Base-by-base conservation (phyloP, 2,329 filamentous ascomycete genomes). In the Blastomyces emzantsi region DNA sequence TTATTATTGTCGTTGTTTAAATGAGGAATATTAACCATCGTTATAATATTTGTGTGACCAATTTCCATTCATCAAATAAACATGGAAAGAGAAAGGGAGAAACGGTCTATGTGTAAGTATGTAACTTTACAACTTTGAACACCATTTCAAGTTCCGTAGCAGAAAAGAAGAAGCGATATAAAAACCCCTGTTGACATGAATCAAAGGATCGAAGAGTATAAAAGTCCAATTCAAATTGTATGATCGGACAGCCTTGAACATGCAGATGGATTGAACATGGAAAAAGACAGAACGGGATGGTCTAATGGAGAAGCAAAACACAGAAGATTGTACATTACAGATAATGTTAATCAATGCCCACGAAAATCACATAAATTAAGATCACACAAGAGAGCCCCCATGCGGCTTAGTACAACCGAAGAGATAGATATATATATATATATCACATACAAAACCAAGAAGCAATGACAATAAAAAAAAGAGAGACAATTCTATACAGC, bases 401-500 rank as follows among this genome's bases (percentile, higher is more conserved):
- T 15, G 36, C 11, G 17, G 17, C 19, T 43, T 1, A 11, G 13
- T n/a, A 36, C 39, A 36, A 56, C 7, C 9, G 25, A 36, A n/a
- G n/a, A 3, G 17, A 36, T n/a, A 39, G 11, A 56, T 1, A 56
- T 30, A 30, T 8, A 25, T 52, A 22, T 56, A 56, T 22, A 17
- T 56, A 33, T 33, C 7, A 45, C 15, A 28, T 15, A 13, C 9
- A 30, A 30, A 22, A 45, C 36, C 8, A 39, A 41, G 30, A n/a
- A 5, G 13, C 11, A 43, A 43, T 17, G 39, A 17, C 9, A 43
- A 45, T 25, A 33, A 33, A 30, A 62, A 43, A 28, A 19, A 28
- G 36, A 61, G 30, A 52, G 39, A 56, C 30, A n/a, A 63, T 57
- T 49, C 51, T 49, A 62, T 25, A 77, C 75, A 43, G 74, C 74